These are phyloP conservation scores for Antrodiella citrinella DNA, from an alignment of 768 basidiomycete genomes.

Conservation along the genomic window DNA sequence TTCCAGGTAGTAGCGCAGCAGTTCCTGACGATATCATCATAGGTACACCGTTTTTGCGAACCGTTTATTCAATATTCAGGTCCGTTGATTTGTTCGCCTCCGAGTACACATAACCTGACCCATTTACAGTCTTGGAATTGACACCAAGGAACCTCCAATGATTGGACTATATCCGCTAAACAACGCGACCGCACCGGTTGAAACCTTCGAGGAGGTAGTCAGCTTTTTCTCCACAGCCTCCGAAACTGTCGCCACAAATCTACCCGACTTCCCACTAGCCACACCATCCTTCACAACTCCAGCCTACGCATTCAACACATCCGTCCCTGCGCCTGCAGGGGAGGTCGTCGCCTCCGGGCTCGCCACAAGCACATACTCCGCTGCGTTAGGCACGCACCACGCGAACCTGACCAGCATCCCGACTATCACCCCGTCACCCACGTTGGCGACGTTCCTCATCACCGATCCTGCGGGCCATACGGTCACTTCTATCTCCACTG, in stretches of 20 bases:
- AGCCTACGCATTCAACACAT: constrained; percentile 61
- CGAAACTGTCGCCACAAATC: constrained; percentile 55
- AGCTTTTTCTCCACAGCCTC: constrained; percentile 54
- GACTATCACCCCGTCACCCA: constrained; percentile 40
- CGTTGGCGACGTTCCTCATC: constrained; percentile 44
- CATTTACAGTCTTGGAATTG: constrained; percentile 57
- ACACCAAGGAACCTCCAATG: constrained; percentile 63
- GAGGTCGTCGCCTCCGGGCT: constrained; percentile 54
- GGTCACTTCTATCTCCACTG: constrained; percentile 45
- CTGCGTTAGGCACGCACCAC: constrained; percentile 39
- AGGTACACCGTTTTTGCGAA: constrained; percentile 63
- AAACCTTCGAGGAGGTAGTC: constrained; percentile 33
- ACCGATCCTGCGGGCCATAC: constrained; percentile 49
- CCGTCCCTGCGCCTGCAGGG: constrained; percentile 45
- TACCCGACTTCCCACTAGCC: constrained; percentile 64
- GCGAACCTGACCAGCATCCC: constrained; percentile 51
- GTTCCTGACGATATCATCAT: not conserved
- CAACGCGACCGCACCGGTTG: constrained; percentile 35
- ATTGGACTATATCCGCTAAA: constrained; percentile 65
- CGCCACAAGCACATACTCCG: constrained; percentile 62
- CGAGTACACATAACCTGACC: not conserved
- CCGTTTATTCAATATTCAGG: constrained; percentile 78
- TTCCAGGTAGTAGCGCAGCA: not conserved
- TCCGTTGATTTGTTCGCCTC: constrained; percentile 18
- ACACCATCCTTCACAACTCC: constrained; percentile 56